These are phyloP conservation scores for Chenopodium formosanum DNA, from an alignment of 148 eudicot species.

Conservation along the genomic window DNA sequence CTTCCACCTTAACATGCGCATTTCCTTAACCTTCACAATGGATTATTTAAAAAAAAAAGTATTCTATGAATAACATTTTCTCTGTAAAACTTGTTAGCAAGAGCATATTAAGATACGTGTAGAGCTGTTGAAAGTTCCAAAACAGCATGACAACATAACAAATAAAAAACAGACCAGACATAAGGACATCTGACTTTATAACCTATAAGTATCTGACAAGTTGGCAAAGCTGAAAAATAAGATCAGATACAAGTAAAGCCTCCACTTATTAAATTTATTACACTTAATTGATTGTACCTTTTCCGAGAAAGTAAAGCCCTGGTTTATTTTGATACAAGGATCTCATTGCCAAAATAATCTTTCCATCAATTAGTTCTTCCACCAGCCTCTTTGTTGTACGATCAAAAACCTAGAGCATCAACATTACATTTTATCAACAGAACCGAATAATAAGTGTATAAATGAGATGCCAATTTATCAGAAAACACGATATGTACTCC, in stretches of 20 bases:
- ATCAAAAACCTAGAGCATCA: slow-evolving; percentile 64
- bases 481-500: not conserved
- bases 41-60: too few relatives aligned
- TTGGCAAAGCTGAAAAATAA: not conserved
- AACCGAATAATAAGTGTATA: not conserved
- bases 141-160: not conserved
- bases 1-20: too few relatives aligned
- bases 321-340: slow-evolving; percentile 81
- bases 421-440: not conserved
- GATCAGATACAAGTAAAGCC: not conserved
- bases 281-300: slow-evolving; percentile 41
- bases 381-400: slow-evolving; percentile 70
- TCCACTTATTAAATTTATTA: too few relatives aligned
- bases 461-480: not conserved
- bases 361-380: slow-evolving; percentile 86
- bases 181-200: too few relatives aligned
- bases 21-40: too few relatives aligned
- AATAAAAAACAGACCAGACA: not conserved
- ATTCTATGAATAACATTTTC: not conserved
- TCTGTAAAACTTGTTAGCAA: not conserved
- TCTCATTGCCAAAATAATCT: slow-evolving; percentile 89
- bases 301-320: slow-evolving; percentile 74
- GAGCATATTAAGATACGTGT: not conserved
- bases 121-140: not conserved
- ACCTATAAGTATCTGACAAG: not conserved